phyloP scores from a whole-genome alignment of 176 grass and related monocot species.

The Phyllostachys edulis region DNA sequence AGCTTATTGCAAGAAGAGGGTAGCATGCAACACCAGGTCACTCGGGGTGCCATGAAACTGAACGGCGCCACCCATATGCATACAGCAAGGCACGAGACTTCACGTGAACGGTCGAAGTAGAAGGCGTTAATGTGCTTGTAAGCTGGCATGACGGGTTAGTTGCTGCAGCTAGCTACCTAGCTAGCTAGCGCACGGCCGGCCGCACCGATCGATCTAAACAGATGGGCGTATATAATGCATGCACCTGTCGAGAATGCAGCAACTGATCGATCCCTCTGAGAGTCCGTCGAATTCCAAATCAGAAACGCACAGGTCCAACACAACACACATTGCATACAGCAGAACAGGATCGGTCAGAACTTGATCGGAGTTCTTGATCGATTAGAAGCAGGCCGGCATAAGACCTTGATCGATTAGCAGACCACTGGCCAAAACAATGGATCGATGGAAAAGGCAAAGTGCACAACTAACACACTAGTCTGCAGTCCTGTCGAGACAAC shows the following conservation, averaged over 20 bases:
- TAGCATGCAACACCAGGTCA: too few species aligned
- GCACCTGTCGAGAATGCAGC: neutral
- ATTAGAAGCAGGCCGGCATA: too few species aligned
- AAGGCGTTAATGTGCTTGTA: conserved; percentile 1
- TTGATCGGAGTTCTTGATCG: neutral
- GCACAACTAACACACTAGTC: neutral
- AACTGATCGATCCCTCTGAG: neutral
- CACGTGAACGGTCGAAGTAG: conserved; percentile 2
- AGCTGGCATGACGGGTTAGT: neutral
- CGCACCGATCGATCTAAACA: neutral
- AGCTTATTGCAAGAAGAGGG: too few species aligned
- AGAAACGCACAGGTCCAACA: too few species aligned
- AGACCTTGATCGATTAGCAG: neutral
- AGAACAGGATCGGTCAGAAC: too few species aligned
- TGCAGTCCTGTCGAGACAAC: neutral
- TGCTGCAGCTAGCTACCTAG: neutral
- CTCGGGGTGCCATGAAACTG: too few species aligned
- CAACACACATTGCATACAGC: too few species aligned
- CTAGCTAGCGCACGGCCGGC: neutral
- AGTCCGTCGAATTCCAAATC: neutral
- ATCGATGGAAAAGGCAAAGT: neutral
- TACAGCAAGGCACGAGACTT: neutral
- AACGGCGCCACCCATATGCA: neutral
- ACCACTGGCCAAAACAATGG: neutral
- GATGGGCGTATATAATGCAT: neutral